Conservation (phyloP, 2,329 filamentous ascomycete species). For the Trichoderma polysporum region DNA sequence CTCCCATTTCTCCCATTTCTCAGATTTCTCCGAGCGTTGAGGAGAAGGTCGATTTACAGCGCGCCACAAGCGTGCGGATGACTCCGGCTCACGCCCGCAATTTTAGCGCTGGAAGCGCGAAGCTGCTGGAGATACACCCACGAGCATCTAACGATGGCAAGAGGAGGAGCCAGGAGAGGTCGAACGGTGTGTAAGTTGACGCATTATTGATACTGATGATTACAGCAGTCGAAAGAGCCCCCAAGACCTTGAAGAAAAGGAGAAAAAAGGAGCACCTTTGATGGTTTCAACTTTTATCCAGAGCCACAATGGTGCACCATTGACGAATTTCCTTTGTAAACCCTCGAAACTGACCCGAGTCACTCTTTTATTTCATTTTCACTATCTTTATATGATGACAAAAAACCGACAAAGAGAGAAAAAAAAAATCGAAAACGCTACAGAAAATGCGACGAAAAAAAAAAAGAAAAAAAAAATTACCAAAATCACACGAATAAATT, state of each 20-base stretch:
- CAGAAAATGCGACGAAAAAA: neutral
- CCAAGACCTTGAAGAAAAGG: neutral
- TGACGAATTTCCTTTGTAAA: slow-evolving; percentile 20
- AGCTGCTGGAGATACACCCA: slow-evolving; percentile 64
- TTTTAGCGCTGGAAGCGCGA: slow-evolving; percentile 76
- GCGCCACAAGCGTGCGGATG: slow-evolving; percentile 70
- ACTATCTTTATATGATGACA: neutral
- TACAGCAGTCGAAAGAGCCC: slow-evolving; percentile 26
- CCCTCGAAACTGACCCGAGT: slow-evolving; percentile 15
- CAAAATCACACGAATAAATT: neutral
- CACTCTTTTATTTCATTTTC: slow-evolving; percentile 15
- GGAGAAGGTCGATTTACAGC: slow-evolving; percentile 48
- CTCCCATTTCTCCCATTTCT: slow-evolving; percentile 29
- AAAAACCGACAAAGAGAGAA: neutral
- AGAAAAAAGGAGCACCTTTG: neutral
- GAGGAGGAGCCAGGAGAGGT: slow-evolving; percentile 32
- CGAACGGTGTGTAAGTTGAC: neutral
- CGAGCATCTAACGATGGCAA: slow-evolving; percentile 53
- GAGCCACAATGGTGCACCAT: neutral
- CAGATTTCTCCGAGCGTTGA: slow-evolving; percentile 28
- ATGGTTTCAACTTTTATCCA: neutral
- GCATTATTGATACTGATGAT: slow-evolving; percentile 25
- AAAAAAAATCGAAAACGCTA: neutral
- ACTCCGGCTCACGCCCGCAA: slow-evolving; percentile 65
- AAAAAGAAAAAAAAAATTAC: neutral